Conservation (phyloP, 2,329 filamentous ascomycete species). For the Albophoma yamanashiensis region DNA sequence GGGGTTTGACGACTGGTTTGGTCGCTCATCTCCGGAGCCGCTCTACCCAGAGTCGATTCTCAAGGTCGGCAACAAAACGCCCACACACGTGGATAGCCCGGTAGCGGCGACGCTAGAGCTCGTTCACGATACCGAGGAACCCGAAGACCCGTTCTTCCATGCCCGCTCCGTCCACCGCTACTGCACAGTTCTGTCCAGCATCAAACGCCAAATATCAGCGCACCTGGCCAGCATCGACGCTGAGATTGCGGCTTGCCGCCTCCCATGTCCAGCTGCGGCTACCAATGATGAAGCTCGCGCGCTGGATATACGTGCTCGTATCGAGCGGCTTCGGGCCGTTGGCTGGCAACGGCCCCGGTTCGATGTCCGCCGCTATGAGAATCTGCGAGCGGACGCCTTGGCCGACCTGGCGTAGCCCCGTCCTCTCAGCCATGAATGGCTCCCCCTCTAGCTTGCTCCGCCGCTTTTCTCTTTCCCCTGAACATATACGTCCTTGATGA, state of each 20-base stretch:
- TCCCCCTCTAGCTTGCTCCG: background rate
- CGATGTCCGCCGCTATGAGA: slow-evolving; percentile 40
- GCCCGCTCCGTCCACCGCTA: slow-evolving; percentile 37
- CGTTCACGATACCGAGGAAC: slow-evolving; percentile 6
- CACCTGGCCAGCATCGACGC: slow-evolving; percentile 36
- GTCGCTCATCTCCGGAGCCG: slow-evolving; percentile 9
- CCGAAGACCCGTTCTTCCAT: slow-evolving; percentile 26
- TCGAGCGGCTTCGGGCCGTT: slow-evolving; percentile 40
- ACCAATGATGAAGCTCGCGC: slow-evolving; percentile 23
- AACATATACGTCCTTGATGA: background rate
- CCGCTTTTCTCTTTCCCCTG: background rate
- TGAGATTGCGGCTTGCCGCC: slow-evolving; percentile 20
- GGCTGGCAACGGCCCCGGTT: slow-evolving; percentile 48
- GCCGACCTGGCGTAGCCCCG: slow-evolving; percentile 29
- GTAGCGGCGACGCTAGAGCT: slow-evolving; percentile 4
- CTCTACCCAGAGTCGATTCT: slow-evolving; percentile 10
- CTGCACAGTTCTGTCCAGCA: slow-evolving; percentile 33
- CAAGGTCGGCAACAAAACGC: slow-evolving; percentile 2
- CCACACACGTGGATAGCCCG: background rate
- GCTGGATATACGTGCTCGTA: slow-evolving; percentile 36
- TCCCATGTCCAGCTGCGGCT: slow-evolving; percentile 8
- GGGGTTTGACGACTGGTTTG: slow-evolving; percentile 37
- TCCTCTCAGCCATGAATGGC: background rate
- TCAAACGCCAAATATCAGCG: slow-evolving; percentile 36
- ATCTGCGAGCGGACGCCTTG: slow-evolving; percentile 38